A percentile compares a stretch with the other conserved stretches of the same genome.
Conservation (phyloP, 805 yeast genomes). For the Pichia nanzhaoensis region DNA sequence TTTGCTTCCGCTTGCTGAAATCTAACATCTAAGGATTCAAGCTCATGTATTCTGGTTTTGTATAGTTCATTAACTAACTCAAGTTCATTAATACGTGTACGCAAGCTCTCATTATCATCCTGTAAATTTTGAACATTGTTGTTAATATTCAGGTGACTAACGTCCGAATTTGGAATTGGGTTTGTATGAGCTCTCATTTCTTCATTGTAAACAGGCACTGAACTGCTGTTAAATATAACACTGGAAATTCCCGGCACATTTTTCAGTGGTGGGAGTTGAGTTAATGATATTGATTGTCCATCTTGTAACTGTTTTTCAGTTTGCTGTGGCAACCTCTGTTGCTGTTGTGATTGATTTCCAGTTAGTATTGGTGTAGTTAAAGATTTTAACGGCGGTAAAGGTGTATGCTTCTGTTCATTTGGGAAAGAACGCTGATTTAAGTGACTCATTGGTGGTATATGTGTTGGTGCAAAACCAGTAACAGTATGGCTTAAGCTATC, state of each 20-base stretch:
- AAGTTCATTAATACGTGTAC: slow-evolving; percentile 77
- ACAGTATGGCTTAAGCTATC: not conserved
- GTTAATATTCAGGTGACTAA: not conserved
- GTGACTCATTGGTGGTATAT: too few relatives aligned
- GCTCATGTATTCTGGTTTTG: slow-evolving; percentile 72
- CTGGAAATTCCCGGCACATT: slow-evolving; percentile 11
- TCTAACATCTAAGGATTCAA: slow-evolving; percentile 63
- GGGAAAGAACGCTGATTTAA: not conserved
- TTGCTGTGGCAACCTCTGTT: slow-evolving; percentile 3
- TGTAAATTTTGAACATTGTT: slow-evolving; percentile 1
- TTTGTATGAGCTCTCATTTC: not conserved
- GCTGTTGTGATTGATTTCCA: slow-evolving; percentile 9
- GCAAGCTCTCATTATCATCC: slow-evolving; percentile 33
- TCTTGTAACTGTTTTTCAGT: slow-evolving; percentile 12
- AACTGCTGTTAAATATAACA: slow-evolving; percentile 6
- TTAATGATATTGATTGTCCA: slow-evolving; percentile 13
- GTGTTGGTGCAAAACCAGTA: too few relatives aligned
- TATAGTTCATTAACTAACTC: slow-evolving; percentile 88
- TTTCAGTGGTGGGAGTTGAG: slow-evolving; percentile 11
- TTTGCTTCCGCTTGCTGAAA: slow-evolving; percentile 31
- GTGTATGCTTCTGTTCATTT: slow-evolving; percentile 1
- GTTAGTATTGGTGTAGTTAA: slow-evolving; percentile 9
- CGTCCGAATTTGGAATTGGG: not conserved
- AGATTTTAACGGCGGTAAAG: slow-evolving; percentile 10
- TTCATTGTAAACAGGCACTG: too few relatives aligned